phyloP scores from a whole-genome alignment of 2,329 filamentous ascomycete genomes.

The Monosporascus cannonballus region DNA sequence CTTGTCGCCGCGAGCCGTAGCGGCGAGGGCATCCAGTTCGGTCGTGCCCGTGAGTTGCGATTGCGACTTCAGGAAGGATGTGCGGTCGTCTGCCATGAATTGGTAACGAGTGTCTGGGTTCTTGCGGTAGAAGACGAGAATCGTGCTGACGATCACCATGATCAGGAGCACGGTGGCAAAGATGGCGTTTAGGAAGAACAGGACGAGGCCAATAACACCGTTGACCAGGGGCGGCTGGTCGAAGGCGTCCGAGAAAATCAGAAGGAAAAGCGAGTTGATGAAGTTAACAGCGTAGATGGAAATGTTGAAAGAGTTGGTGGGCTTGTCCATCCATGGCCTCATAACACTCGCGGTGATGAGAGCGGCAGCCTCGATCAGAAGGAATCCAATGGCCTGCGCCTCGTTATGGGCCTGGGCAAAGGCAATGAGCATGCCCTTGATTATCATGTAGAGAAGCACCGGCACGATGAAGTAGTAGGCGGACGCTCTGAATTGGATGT shows the following conservation, averaged over 20 bases:
- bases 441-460: slow-evolving; percentile 61
- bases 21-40: slow-evolving; percentile 76
- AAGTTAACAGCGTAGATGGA: slow-evolving; percentile 78
- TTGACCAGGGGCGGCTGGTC: slow-evolving; percentile 71
- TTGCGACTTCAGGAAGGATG: slow-evolving; percentile 86
- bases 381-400: slow-evolving; percentile 68
- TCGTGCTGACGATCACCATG: slow-evolving; percentile 64
- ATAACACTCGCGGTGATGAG: slow-evolving; percentile 68
- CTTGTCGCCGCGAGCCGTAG: slow-evolving; percentile 73
- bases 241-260: slow-evolving; percentile 79
- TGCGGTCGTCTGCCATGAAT: slow-evolving; percentile 82
- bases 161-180: slow-evolving; percentile 72
- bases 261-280: slow-evolving; percentile 71
- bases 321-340: slow-evolving; percentile 93
- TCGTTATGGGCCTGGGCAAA: slow-evolving; percentile 61
- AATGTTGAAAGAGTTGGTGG: slow-evolving; percentile 86
- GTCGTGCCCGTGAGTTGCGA: slow-evolving; percentile 64
- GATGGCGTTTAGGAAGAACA: slow-evolving; percentile 75
- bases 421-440: slow-evolving; percentile 79
- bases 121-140: slow-evolving; percentile 69
- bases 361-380: slow-evolving; percentile 68
- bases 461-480: slow-evolving; percentile 86
- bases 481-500: slow-evolving; percentile 82
- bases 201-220: slow-evolving; percentile 75
- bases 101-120: slow-evolving; percentile 84